These are phyloP conservation scores for Lodderomyces jiufengensis DNA, from an alignment of 1,139 yeast species.

Conservation along the genomic window DNA sequence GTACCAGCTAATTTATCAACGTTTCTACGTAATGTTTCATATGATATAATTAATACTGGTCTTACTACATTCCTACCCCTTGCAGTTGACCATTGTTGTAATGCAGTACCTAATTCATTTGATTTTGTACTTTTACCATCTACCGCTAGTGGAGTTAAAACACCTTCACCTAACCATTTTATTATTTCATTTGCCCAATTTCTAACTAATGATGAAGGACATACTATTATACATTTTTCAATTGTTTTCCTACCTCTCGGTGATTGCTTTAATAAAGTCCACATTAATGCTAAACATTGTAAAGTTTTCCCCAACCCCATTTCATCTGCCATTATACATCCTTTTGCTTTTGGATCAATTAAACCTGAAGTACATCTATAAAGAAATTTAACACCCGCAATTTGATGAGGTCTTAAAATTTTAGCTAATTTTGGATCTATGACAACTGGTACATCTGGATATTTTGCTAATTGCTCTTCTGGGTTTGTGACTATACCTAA, in stretches of 20 bases:
- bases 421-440: conserved; percentile 87
- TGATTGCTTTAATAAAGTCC: conserved; percentile 89
- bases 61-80: conserved; percentile 85
- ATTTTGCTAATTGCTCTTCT: conserved; percentile 46
- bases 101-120: conserved; percentile 62
- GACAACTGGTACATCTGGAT: conserved; percentile 90
- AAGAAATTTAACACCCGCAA: conserved; percentile 89
- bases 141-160: conserved; percentile 81
- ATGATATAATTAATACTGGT: conserved; percentile 92
- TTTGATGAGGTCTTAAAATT: conserved; percentile 90
- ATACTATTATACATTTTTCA: conserved; percentile 86
- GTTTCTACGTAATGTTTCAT: conserved; percentile 88
- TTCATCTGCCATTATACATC: conserved; percentile 99
- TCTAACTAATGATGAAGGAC: conserved; percentile 91
- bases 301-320: conserved; percentile 97
- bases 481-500: conserved; percentile 64
- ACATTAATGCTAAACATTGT: conserved; percentile 88
- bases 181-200: conserved; percentile 97
- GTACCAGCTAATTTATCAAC: conserved; percentile 72
- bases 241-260: conserved; percentile 86
- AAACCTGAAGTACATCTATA: conserved; percentile 90
- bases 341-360: conserved; percentile 81
- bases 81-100: conserved; percentile 86
- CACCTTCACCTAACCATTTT: conserved; percentile 95
- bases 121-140: conserved; percentile 82